These are phyloP conservation scores for Suillus placidus DNA, from an alignment of 768 basidiomycete species.

Conservation along the genomic window DNA sequence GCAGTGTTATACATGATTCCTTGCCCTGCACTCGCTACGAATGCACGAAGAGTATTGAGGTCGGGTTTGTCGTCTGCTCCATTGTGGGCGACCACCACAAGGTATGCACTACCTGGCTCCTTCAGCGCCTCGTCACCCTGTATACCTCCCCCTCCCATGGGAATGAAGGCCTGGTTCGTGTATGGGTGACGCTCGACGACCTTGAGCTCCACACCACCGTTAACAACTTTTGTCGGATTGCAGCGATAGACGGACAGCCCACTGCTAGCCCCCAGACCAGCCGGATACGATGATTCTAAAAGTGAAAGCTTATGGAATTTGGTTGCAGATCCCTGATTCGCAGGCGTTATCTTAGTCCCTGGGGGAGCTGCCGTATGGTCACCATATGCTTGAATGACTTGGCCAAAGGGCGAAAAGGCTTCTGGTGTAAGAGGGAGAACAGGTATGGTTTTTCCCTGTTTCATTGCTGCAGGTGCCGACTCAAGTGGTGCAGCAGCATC, in stretches of 20 bases:
- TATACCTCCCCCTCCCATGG: conserved; percentile 70
- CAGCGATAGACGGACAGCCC: conserved; percentile 88
- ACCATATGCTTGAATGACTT: conserved; percentile 87
- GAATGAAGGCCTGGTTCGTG: conserved; percentile 93
- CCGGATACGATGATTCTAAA: conserved; percentile 68
- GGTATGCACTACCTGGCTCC: conserved; percentile 59
- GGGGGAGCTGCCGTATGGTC: conserved; percentile 68
- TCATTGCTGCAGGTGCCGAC: conserved; percentile 3
- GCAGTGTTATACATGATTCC: conserved; percentile 84
- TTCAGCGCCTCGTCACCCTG: conserved; percentile 47
- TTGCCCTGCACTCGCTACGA: conserved; percentile 77
- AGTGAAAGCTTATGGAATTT: conserved; percentile 93
- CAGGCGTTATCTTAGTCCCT: conserved; percentile 71
- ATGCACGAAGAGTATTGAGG: conserved; percentile 73
- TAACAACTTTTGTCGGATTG: conserved; percentile 49
- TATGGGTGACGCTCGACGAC: conserved; percentile 88
- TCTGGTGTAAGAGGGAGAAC: conserved; percentile 78
- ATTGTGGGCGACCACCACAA: conserved; percentile 87
- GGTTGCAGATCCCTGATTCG: conserved; percentile 86
- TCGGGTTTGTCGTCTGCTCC: conserved; percentile 79
- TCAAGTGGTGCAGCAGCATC: conserved; percentile 12
- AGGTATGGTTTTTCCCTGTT: conserved; percentile 40
- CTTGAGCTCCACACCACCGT: conserved; percentile 59
- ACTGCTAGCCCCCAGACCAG: conserved; percentile 53
- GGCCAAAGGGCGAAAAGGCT: conserved; percentile 86